Conservation (phyloP, 2,329 filamentous ascomycete species). For the Beauveria rudraprayagi region DNA sequence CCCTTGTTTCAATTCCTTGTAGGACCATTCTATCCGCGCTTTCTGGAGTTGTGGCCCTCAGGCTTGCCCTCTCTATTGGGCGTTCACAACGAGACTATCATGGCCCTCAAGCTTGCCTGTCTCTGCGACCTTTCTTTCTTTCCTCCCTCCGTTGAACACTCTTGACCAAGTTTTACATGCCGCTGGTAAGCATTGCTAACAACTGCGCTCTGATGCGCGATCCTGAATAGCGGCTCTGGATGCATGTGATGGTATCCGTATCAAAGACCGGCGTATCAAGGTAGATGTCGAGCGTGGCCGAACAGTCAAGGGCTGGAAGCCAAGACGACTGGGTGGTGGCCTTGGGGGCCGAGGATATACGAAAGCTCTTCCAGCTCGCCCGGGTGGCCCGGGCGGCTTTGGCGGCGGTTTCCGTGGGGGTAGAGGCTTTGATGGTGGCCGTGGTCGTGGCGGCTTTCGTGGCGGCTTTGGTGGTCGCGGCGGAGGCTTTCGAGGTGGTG, state of each 20-base stretch:
- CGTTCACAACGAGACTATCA: slow-evolving; percentile 36
- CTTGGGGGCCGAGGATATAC: slow-evolving; percentile 91
- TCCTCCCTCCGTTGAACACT: slow-evolving; percentile 10
- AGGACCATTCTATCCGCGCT: slow-evolving; percentile 18
- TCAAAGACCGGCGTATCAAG: slow-evolving; percentile 85
- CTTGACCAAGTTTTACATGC: slow-evolving; percentile 20
- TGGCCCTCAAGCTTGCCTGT: slow-evolving; percentile 52
- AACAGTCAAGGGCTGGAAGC: slow-evolving; percentile 89
- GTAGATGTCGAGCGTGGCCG: slow-evolving; percentile 95
- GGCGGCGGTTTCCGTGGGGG: slow-evolving; percentile 40
- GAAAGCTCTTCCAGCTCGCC: slow-evolving; percentile 65
- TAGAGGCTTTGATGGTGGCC: slow-evolving; percentile 37
- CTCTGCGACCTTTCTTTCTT: slow-evolving; percentile 27
- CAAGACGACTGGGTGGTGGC: slow-evolving; percentile 82
- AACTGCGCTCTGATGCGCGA: slow-evolving; percentile 49
- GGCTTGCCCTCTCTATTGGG: slow-evolving; percentile 30
- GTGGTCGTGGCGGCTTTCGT: slow-evolving; percentile 36
- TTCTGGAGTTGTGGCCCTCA: slow-evolving; percentile 35
- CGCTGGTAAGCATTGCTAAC: slow-evolving; percentile 60
- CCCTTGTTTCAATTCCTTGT: slow-evolving; percentile 29
- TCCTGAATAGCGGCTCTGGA: slow-evolving; percentile 78
- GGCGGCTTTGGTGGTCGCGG: slow-evolving; percentile 30
- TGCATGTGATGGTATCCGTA: slow-evolving; percentile 74
- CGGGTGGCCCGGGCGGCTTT: slow-evolving; percentile 53
- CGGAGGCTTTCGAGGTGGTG: slow-evolving; percentile 44